Conservation (phyloP, 352 stramenopile genomes). For the Pythium brachiatum region DNA sequence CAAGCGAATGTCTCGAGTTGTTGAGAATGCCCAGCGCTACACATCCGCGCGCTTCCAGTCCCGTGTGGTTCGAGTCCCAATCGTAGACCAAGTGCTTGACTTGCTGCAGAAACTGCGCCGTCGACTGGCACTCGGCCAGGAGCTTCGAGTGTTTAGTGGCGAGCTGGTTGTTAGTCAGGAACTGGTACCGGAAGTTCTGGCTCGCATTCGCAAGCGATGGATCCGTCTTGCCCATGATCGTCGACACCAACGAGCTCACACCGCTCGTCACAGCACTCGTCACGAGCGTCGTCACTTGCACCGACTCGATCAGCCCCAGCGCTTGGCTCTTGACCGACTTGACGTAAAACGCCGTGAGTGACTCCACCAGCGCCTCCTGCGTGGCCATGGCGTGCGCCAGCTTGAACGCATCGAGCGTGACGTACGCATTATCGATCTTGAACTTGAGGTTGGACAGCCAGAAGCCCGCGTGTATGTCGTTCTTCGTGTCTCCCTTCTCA, state of each 20-base stretch:
- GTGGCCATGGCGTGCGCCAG: conserved; percentile 69
- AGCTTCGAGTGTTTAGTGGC: conserved; percentile 65
- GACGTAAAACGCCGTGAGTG: conserved; percentile 70
- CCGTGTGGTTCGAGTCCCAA: conserved; percentile 85
- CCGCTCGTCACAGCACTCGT: conserved; percentile 77
- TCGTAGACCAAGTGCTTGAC: conserved; percentile 80
- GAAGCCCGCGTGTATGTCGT: conserved; percentile 42
- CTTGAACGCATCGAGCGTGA: conserved; percentile 68
- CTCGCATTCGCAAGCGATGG: conserved; percentile 40
- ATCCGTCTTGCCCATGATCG: conserved; percentile 79
- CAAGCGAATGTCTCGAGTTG: conserved; percentile 73
- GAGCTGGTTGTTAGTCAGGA: conserved; percentile 73
- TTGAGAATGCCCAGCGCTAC: conserved; percentile 74
- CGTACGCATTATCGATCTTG: conserved; percentile 83
- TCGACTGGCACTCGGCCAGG: conserved; percentile 44
- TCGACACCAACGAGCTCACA: conserved; percentile 75
- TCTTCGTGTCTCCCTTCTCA: conserved; percentile 55
- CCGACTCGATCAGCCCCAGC: conserved; percentile 78
- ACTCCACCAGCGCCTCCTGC: conserved; percentile 65
- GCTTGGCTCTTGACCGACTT: conserved; percentile 83
- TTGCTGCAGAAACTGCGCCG: conserved; percentile 54
- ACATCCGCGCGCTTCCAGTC: conserved; percentile 71
- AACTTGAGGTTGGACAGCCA: conserved; percentile 83
- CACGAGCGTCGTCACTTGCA: conserved; percentile 83
- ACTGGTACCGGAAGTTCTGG: conserved; percentile 59